Evolutionary conservation across 2,329 filamentous ascomycete genomes (phyloP).

Genomic region (Fusarium lateritium): DNA sequence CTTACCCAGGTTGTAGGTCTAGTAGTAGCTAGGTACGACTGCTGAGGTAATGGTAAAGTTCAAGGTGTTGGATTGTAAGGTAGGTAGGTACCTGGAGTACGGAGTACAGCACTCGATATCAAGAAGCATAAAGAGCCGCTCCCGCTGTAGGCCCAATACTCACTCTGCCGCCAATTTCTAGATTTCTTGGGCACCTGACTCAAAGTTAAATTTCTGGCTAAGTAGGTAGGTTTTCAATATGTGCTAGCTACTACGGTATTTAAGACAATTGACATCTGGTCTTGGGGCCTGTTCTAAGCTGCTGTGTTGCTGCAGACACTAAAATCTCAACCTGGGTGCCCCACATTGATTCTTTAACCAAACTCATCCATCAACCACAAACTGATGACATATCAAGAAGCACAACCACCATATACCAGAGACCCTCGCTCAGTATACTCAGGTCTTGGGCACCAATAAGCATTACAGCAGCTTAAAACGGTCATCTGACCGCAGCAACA

Average conservation of each 20-base stretch:
- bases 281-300: not conserved
- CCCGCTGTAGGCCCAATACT: no score
- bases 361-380: constrained; percentile 36
- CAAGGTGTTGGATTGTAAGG: no score
- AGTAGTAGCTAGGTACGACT: no score
- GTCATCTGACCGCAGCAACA: constrained; percentile 1
- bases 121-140: no score
- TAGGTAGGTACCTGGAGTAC: no score
- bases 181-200: no score
- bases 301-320: constrained; percentile 24
- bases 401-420: constrained; percentile 2
- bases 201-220: no score
- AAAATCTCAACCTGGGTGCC: constrained; percentile 50
- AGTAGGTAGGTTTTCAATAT: not conserved
- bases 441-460: not conserved
- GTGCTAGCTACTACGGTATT: not conserved
- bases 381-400: constrained; percentile 16
- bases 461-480: not conserved
- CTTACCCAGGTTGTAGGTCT: no score
- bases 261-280: not conserved
- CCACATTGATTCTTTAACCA: constrained; percentile 50
- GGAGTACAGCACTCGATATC: no score
- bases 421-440: not conserved
- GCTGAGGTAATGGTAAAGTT: no score
- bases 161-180: no score